These are phyloP conservation scores for Lachnellula willkommii DNA, from an alignment of 2,329 filamentous ascomycete genomes.

Conservation along the genomic window DNA sequence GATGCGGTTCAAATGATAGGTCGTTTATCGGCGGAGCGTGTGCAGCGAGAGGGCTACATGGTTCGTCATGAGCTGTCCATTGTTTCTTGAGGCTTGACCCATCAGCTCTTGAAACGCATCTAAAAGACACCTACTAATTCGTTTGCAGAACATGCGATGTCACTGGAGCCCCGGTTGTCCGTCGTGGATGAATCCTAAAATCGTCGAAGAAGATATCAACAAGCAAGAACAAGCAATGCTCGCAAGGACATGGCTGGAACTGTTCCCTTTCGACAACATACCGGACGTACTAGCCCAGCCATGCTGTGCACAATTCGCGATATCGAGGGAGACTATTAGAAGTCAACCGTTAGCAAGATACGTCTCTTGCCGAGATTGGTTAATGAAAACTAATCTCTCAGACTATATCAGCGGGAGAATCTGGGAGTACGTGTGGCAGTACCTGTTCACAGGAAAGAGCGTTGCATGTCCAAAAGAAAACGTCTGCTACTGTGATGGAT, in stretches of 20 bases:
- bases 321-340: conserved; percentile 48
- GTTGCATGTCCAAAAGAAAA: conserved; percentile 24
- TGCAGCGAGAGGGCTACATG: conserved; percentile 51
- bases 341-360: conserved; percentile 48
- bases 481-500: conserved; percentile 31
- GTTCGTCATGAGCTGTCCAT: too few relatives aligned
- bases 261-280: conserved; percentile 29
- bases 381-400: conserved; percentile 48
- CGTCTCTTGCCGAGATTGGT: conserved; percentile 52
- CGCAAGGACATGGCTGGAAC: conserved; percentile 35
- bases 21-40: conserved; percentile 25
- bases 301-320: conserved; percentile 63
- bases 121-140: too few relatives aligned
- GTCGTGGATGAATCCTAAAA: conserved; percentile 38
- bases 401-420: conserved; percentile 54
- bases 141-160: conserved; percentile 48
- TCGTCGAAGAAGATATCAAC: conserved; percentile 32
- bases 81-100: too few relatives aligned
- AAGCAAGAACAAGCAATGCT: conserved; percentile 41
- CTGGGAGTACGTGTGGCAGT: conserved; percentile 63
- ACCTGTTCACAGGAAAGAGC: conserved; percentile 52
- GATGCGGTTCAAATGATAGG: conserved; percentile 32
- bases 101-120: too few relatives aligned
- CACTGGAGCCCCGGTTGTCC: conserved; percentile 37
- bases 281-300: conserved; percentile 46